phyloP scores from a whole-genome alignment of 2,329 filamentous ascomycete species.

The Trichoderma brevicompactum region DNA sequence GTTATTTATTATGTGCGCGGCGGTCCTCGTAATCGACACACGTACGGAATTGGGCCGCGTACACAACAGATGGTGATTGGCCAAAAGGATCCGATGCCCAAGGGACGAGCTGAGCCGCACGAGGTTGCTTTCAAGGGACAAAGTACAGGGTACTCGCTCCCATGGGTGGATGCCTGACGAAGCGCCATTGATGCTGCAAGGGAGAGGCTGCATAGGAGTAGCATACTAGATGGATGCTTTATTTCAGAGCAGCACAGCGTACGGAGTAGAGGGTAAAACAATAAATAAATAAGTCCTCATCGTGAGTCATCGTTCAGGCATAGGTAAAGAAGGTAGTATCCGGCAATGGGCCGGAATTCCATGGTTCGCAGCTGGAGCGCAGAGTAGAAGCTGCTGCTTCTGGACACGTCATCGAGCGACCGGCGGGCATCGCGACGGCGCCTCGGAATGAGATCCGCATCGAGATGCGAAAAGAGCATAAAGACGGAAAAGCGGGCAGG shows the following conservation, averaged over 20 bases:
- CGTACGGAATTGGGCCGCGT: neutral
- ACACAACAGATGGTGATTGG: conserved; percentile 12
- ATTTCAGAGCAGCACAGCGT: neutral
- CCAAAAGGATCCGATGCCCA: conserved; percentile 13
- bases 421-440: neutral
- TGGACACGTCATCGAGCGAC: neutral
- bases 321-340: neutral
- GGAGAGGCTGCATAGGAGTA: too few relatives aligned
- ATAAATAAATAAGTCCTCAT: neutral
- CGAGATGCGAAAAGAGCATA: neutral
- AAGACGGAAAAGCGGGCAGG: too few relatives aligned
- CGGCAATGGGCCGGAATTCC: neutral
- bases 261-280: neutral
- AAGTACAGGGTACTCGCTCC: neutral
- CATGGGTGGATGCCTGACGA: neutral
- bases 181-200: neutral
- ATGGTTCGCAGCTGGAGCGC: neutral
- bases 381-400: neutral
- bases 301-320: neutral
- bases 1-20: neutral
- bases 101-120: neutral
- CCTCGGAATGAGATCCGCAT: neutral
- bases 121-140: neutral
- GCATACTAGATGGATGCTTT: neutral
- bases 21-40: too few relatives aligned